These are phyloP conservation scores for Aspergillus sp. DNA, from an alignment of 2,329 filamentous ascomycete genomes.

Conservation along the genomic window DNA sequence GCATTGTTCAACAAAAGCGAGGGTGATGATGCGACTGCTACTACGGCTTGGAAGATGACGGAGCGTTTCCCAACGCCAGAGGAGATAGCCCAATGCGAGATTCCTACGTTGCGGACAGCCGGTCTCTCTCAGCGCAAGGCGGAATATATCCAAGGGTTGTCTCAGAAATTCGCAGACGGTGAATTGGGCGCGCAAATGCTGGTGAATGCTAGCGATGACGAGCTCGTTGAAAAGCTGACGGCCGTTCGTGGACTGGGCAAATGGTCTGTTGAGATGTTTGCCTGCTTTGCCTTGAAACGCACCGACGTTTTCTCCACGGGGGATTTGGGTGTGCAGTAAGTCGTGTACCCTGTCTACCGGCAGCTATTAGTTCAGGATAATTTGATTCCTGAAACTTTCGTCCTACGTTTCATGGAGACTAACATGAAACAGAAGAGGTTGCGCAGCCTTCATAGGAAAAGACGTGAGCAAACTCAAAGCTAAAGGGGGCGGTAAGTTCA, in stretches of 20 bases:
- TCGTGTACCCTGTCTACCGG: conserved; percentile 10
- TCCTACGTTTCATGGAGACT: conserved; percentile 1
- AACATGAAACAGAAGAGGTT: conserved; percentile 58
- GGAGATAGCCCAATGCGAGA: conserved; percentile 59
- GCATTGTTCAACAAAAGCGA: conserved; percentile 57
- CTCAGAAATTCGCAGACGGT: conserved; percentile 70
- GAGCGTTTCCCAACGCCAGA: conserved; percentile 68
- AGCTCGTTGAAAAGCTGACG: conserved; percentile 74
- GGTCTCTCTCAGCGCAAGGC: conserved; percentile 92
- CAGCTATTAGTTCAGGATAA: not conserved
- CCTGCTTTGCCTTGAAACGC: conserved; percentile 88
- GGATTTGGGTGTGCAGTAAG: conserved; percentile 82
- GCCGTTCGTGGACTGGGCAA: conserved; percentile 80
- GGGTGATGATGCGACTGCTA: conserved; percentile 2
- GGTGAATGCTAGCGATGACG: conserved; percentile 74
- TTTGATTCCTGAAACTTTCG: not conserved
- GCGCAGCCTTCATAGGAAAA: conserved; percentile 79
- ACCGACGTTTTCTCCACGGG: conserved; percentile 91
- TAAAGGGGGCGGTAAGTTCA: conserved; percentile 83
- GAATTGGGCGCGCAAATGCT: conserved; percentile 74
- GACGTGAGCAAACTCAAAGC: conserved; percentile 80
- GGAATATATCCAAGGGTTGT: conserved; percentile 85
- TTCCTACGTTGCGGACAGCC: conserved; percentile 71
- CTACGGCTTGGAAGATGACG: not conserved
- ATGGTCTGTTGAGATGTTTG: conserved; percentile 98